phyloP scores from a whole-genome alignment of 148 eudicot species.

The Euryodendron excelsum region DNA sequence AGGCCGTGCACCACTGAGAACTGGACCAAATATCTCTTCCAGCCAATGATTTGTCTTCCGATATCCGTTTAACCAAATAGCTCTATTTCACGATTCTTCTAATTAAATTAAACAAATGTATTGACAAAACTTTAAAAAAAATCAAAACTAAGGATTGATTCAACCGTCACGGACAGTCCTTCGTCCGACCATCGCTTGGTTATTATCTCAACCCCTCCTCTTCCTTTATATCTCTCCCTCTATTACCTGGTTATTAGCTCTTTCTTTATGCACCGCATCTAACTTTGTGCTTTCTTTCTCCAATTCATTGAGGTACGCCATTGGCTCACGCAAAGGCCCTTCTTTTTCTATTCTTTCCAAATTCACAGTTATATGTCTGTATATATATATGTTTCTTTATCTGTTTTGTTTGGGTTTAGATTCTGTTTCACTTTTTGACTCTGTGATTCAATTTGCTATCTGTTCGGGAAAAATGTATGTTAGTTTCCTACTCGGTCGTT shows the following conservation, averaged over 20 bases:
- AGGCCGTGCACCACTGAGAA: constrained; percentile 22
- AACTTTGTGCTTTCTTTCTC: not conserved
- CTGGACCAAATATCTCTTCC: constrained; percentile 27
- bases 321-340: not conserved
- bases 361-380: not conserved
- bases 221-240: constrained; percentile 14
- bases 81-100: too few species aligned
- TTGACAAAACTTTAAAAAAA: not conserved
- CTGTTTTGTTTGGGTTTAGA: not conserved
- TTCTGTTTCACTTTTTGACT: not conserved
- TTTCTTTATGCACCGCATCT: not conserved
- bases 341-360: not conserved
- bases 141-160: not conserved
- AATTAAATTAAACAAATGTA: too few species aligned
- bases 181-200: constrained; percentile 11
- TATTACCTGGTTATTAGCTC: not conserved
- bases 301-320: constrained; percentile 12
- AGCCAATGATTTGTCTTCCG: constrained; percentile 33
- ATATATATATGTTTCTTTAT: not conserved
- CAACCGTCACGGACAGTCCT: not conserved
- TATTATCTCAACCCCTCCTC: constrained; percentile 8
- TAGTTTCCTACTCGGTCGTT: not conserved
- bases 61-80: too few species aligned
- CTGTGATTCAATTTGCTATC: not conserved
- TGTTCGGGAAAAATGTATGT: not conserved